These are phyloP conservation scores for Ophiosphaerella narmari DNA, from an alignment of 2,329 filamentous ascomycete species.

Conservation along the genomic window DNA sequence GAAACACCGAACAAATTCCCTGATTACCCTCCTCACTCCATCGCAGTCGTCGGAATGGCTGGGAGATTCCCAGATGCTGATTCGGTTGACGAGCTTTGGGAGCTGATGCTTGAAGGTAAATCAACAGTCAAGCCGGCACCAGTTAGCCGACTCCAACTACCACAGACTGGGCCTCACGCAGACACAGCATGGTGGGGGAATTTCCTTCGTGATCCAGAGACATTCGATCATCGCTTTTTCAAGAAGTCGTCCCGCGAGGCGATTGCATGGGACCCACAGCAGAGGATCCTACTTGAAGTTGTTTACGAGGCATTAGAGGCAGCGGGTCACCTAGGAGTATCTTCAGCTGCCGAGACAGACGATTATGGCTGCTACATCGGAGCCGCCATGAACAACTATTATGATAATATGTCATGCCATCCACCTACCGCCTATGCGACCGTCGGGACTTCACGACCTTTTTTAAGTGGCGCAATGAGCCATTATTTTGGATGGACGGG, in stretches of 20 bases:
- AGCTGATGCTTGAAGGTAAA: too few species aligned
- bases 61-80: too few species aligned
- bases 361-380: constrained; percentile 39
- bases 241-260: constrained; percentile 19
- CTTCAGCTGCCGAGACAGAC: not conserved
- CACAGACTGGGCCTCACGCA: too few species aligned
- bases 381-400: constrained; percentile 32
- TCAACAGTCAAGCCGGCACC: too few species aligned
- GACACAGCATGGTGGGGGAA: too few species aligned
- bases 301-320: constrained; percentile 45
- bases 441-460: constrained; percentile 19
- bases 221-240: constrained; percentile 41
- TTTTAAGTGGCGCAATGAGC: constrained; percentile 21
- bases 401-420: constrained; percentile 34
- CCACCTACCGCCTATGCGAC: constrained; percentile 34
- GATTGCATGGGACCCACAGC: constrained; percentile 27
- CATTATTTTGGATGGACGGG: constrained; percentile 33
- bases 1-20: too few species aligned
- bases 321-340: constrained; percentile 18
- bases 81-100: too few species aligned
- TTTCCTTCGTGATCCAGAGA: too few species aligned
- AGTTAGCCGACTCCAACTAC: too few species aligned
- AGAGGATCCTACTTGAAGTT: constrained; percentile 25
- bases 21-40: too few species aligned
- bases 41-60: too few species aligned